Base-by-base conservation (phyloP, 257 asterid species). In the Jacaranda mimosifolia region DNA sequence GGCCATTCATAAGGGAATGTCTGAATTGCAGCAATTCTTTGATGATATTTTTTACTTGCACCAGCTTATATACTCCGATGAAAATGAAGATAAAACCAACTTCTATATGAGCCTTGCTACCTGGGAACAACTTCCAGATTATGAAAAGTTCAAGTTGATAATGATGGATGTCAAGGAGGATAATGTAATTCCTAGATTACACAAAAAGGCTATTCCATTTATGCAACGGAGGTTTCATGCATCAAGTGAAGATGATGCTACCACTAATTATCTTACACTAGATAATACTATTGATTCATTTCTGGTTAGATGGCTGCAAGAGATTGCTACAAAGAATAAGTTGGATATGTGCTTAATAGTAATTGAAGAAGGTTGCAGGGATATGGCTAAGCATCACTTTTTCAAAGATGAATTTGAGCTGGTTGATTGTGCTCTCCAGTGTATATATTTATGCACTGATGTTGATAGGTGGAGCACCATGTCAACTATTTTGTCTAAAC, bases 111-210 rank as follows among this genome's bases (percentile, higher is more conserved):
- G 89, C 82, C 92, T 96, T 74, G 80, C 77, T 79, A 75, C 83
- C 77, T 96, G 99, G 99, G 97, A 91, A 83, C 87, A 85, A 70
- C 84, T 91, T 46, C 82, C 96, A 65, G 97, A 96, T 85, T 96
- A 90, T 87, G 97, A 91, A 79, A 96, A 85, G 85, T 96, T 96
- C 82, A 96, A 88, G 85, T 80, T 86, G 85, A 91, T 93, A 86
- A 87, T 96, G 85, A 68, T 65, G 84, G 94, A 87, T 39, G 91
- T 79, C 66, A 88, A 82, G 74, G 95, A 90, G 82, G 86, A 87
- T 71, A 89, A 86, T 75, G 85, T 93, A 72, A 85, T 91, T 73
- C 70, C 81, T 66, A 91, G 96, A 81, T 81, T 96, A 77, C 87
- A 88, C 65, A 87, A 84, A 81, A 84, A 70, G 74, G 99, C 97